These are phyloP conservation scores for Penicillium soppii DNA, from an alignment of 495 filamentous ascomycete species.

Conservation along the genomic window DNA sequence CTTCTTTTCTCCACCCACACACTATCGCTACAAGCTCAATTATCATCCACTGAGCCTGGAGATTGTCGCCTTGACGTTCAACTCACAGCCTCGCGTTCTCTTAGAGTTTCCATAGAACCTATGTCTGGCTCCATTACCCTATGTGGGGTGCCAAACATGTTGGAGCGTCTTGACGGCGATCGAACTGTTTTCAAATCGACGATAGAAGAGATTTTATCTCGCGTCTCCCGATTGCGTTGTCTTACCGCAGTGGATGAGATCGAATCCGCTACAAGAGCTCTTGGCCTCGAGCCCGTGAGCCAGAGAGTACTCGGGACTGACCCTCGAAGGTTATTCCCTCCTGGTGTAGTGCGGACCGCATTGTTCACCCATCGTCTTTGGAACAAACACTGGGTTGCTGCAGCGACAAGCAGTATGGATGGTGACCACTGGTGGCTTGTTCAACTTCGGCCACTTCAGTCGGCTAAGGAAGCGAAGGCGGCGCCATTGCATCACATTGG, in stretches of 20 bases:
- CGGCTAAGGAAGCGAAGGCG: constrained; percentile 8
- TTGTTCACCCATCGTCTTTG: constrained; percentile 66
- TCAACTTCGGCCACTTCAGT: constrained; percentile 49
- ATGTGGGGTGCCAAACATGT: constrained; percentile 35
- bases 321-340: constrained; percentile 59
- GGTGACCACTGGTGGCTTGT: constrained; percentile 78
- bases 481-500: constrained; percentile 5
- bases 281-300: constrained; percentile 60
- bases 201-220: constrained; percentile 50
- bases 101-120: constrained; percentile 67
- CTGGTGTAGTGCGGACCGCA: constrained; percentile 55
- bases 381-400: constrained; percentile 65
- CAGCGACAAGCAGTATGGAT: constrained; percentile 65
- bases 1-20: constrained; percentile 57
- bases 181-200: constrained; percentile 43
- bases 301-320: constrained; percentile 56
- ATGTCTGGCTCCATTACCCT: constrained; percentile 47
- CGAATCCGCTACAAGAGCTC: constrained; percentile 53
- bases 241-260: constrained; percentile 61
- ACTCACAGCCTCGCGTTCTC: constrained; percentile 55
- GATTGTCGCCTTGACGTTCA: constrained; percentile 68
- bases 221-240: constrained; percentile 59
- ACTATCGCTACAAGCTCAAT: constrained; percentile 52
- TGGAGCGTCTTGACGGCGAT: constrained; percentile 49
- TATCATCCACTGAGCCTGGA: constrained; percentile 58